These are phyloP conservation scores for Diplodia intermedia DNA, from an alignment of 2,329 filamentous ascomycete genomes.

Conservation along the genomic window DNA sequence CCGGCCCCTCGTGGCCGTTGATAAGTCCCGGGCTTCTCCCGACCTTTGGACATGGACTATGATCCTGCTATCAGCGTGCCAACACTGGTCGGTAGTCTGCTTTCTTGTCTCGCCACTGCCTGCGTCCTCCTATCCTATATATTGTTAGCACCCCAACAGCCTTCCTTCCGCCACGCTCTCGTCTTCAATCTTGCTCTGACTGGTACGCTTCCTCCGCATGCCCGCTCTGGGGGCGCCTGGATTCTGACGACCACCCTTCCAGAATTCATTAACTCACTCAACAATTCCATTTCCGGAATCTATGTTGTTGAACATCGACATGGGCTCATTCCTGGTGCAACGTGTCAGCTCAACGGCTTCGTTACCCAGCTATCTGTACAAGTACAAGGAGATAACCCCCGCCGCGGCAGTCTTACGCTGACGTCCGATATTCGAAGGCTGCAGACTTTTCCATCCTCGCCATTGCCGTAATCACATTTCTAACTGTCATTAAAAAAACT, in stretches of 20 bases:
- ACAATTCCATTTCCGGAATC: conserved; percentile 54
- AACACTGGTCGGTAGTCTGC: conserved; percentile 38
- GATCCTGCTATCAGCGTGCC: conserved; percentile 35
- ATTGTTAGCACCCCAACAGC: conserved; percentile 36
- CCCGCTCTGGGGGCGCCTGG: background rate
- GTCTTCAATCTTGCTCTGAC: conserved; percentile 40
- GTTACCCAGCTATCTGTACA: conserved; percentile 57
- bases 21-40: conserved; percentile 14
- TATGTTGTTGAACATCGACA: conserved; percentile 42
- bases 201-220: conserved; percentile 30
- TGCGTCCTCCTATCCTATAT: conserved; percentile 37
- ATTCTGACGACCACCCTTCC: conserved; percentile 36
- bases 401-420: background rate
- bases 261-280: conserved; percentile 54
- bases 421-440: conserved; percentile 35
- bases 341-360: conserved; percentile 54
- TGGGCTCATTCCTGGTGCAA: conserved; percentile 41
- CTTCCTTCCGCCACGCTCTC: conserved; percentile 39
- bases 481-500: conserved; percentile 49
- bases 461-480: conserved; percentile 54
- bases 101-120: conserved; percentile 36
- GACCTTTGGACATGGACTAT: conserved; percentile 23
- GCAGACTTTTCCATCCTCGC: conserved; percentile 53
- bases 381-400: conserved; percentile 36
- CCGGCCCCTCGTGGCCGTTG: conserved; percentile 11